Percentiles rank a stretch among this genome's conserved stretches.
Evolutionary conservation across 129 eudicot species (phyloP).

Genomic region (Chrysanthemum makinoi): DNA sequence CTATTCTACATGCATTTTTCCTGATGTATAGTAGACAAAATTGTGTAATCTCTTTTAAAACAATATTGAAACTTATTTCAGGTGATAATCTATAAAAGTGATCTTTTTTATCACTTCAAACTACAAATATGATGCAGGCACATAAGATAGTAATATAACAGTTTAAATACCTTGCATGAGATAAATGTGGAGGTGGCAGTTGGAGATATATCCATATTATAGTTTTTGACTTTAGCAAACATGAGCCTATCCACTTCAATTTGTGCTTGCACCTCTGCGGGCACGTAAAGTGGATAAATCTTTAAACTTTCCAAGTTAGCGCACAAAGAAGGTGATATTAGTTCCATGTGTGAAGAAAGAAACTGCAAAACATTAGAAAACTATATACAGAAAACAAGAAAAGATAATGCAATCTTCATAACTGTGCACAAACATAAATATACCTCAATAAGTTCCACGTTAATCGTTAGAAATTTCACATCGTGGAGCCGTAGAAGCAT

Average conservation of each 20-base stretch:
- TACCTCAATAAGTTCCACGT: constrained; percentile 14
- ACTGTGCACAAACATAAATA: background rate
- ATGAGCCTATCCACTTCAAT: background rate
- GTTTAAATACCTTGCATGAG: constrained; percentile 4
- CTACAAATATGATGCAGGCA: no score
- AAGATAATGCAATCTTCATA: background rate
- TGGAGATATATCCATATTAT: background rate
- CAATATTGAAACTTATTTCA: background rate
- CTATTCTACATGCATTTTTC: no score
- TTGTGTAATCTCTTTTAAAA: no score
- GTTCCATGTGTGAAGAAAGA: background rate
- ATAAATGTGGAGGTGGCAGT: background rate
- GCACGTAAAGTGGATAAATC: background rate
- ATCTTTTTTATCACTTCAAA: background rate
- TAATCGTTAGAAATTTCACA: constrained; percentile 22
- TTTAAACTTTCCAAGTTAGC: background rate
- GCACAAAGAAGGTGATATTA: background rate
- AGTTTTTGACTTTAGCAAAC: background rate
- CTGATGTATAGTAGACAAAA: no score
- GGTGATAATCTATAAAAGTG: background rate
- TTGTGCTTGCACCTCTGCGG: background rate
- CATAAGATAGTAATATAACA: background rate
- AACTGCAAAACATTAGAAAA: background rate
- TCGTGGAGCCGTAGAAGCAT: background rate
- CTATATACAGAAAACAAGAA: background rate